These are phyloP conservation scores for Trypanosoma mega DNA, from an alignment of 208 protist species.

Conservation along the genomic window DNA sequence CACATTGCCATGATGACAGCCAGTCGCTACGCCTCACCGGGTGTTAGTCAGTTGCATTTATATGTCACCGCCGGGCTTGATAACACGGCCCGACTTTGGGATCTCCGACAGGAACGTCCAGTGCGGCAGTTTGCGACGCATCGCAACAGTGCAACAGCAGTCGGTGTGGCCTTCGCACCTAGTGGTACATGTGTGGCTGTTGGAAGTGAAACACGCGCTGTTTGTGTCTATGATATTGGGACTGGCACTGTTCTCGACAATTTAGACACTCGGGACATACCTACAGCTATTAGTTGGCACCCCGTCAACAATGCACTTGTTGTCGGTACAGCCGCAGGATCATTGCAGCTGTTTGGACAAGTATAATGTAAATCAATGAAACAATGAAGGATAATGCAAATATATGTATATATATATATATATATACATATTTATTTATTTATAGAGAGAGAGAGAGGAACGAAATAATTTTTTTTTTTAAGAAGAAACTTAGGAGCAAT, in stretches of 20 bases:
- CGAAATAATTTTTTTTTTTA: not conserved
- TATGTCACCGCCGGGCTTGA: conserved; percentile 76
- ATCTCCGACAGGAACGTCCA: conserved; percentile 42
- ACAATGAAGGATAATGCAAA: not conserved
- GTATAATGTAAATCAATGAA: conserved; percentile 14
- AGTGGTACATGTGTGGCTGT: conserved; percentile 56
- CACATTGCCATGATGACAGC: conserved; percentile 47
- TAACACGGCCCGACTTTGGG: conserved; percentile 68
- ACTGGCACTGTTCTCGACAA: conserved; percentile 39
- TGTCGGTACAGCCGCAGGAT: conserved; percentile 36
- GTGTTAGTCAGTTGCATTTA: conserved; percentile 37
- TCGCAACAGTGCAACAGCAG: conserved; percentile 55
- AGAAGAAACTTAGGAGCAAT: no score
- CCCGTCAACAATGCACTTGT: conserved; percentile 59
- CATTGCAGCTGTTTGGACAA: conserved; percentile 43
- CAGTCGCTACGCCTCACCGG: conserved; percentile 43
- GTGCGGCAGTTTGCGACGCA: conserved; percentile 76
- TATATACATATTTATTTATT: conserved; percentile 8
- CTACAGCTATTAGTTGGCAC: conserved; percentile 69
- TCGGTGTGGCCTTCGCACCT: conserved; percentile 64
- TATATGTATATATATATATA: conserved; percentile 5
- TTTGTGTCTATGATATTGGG: conserved; percentile 74
- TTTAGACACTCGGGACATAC: conserved; percentile 32
- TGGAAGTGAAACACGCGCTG: conserved; percentile 64
- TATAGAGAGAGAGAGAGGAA: not conserved